Evolutionary conservation across 2,329 filamentous ascomycete genomes (phyloP), one percentile per base, ranked within the genome.

Genomic region (Talaromyces amestolkiae): DNA sequence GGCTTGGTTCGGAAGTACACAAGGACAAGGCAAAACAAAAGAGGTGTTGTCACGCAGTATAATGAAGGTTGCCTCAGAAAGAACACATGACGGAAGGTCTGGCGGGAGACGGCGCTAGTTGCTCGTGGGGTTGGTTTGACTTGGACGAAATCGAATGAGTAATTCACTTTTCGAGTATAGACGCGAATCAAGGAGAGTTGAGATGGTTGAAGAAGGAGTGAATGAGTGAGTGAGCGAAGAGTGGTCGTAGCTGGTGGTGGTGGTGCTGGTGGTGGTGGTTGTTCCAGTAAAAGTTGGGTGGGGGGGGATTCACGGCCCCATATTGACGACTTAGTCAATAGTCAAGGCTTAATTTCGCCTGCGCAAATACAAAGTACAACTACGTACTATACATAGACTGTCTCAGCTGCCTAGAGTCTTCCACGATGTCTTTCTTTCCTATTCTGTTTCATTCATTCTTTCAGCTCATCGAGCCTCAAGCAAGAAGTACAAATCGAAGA

Each of bases 81-180:
- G 51, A 63, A 56, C 61, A 63, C 61, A 63, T 63, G 61, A 63
- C 61, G 49, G 19, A 63, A 56, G 35, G 24, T 37, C 24, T 56
- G 41, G 61, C 37, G 37, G 56, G 39, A 59, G 37, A 33, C 37
- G 37, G 37, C 22, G 37, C 37, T 43, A 33, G 17, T 11, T 45
- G 56, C n/a, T 45, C 37, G 5, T 33, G 37, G 33, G 19, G 3
- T 8, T 22, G 22, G 10, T 13, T 22, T 37, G 53, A 22, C 31
- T 33, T 53, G 33, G n/a, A 19, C n/a, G 31, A 9, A 10, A 37
- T 56, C n/a, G 33, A 39, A 24, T 39, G 53, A 37, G 33, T 56
- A 37, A 37, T 22, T 17, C n/a, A 24, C 15, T 37, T 2, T 24
- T 37, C 33, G 53, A 56, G 19, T 24, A 39, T 6, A 37, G 33